Conservation (phyloP, 768 basidiomycete species). For the Chalciporus pseudorubinellus region DNA sequence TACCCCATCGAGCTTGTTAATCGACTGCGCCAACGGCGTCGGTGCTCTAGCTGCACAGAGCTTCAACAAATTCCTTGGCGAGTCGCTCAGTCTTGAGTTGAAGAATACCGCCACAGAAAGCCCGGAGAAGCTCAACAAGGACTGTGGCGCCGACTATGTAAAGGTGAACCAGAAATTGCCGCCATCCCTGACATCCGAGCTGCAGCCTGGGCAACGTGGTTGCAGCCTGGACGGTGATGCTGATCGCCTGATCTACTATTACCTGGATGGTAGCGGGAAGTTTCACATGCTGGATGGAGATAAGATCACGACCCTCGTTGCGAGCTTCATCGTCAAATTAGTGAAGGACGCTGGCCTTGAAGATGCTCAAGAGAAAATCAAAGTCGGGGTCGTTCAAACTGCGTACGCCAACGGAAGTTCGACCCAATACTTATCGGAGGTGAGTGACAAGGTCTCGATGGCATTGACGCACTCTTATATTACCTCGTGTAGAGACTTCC, state of each 20-base stretch:
- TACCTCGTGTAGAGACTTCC: conserved; percentile 69
- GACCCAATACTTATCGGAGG: conserved; percentile 85
- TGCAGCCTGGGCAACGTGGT: conserved; percentile 73
- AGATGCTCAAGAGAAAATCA: conserved; percentile 46
- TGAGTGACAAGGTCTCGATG: conserved; percentile 33
- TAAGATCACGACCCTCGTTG: conserved; percentile 93
- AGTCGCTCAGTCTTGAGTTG: conserved; percentile 59
- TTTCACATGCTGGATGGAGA: conserved; percentile 97
- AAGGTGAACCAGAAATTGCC: conserved; percentile 91
- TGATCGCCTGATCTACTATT: conserved; percentile 95
- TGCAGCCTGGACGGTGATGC: conserved; percentile 98
- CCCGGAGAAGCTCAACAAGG: conserved; percentile 73
- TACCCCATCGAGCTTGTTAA: conserved; percentile 56
- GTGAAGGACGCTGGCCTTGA: conserved; percentile 84
- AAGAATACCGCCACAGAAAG: conserved; percentile 67
- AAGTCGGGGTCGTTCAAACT: conserved; percentile 95
- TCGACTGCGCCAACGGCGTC: conserved; percentile 99
- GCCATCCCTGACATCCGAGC: conserved; percentile 60
- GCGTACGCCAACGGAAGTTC: conserved; percentile 98
- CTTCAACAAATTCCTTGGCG: conserved; percentile 58
- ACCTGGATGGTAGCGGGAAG: conserved; percentile 68
- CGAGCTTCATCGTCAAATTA: conserved; percentile 88
- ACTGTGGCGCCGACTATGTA: conserved; percentile 95
- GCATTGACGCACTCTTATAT: conserved; percentile 7
- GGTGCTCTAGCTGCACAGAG: conserved; percentile 71